phyloP scores from a whole-genome alignment of 2,329 filamentous ascomycete genomes.

The Fusarium tjaetaba region DNA sequence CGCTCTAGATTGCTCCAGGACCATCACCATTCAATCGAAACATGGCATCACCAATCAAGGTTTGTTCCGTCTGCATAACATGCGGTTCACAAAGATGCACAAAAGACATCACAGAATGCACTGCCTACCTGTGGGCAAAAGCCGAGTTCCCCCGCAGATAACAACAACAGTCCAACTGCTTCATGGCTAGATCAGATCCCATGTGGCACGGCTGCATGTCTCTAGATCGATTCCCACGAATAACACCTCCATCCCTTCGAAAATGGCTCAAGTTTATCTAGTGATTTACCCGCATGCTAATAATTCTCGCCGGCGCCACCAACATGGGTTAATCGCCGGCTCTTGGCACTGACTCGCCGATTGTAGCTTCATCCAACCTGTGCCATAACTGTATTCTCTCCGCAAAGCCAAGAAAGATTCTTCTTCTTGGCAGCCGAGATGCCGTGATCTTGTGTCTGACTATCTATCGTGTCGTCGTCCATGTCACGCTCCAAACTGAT shows the following conservation, averaged over 20 bases:
- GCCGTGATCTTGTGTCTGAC: slow-evolving; percentile 21
- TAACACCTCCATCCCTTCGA: not conserved
- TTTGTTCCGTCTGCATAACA: slow-evolving; percentile 4
- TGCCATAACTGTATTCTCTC: not conserved
- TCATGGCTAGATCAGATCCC: not conserved
- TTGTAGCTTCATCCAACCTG: not conserved
- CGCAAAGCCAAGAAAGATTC: slow-evolving; percentile 9
- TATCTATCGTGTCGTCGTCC: not conserved
- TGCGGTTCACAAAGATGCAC: not conserved
- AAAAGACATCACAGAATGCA: not conserved
- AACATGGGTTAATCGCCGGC: slow-evolving; percentile 14
- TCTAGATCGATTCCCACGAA: slow-evolving; percentile 25
- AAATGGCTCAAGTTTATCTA: slow-evolving; percentile 25
- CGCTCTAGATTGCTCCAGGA: slow-evolving; percentile 30
- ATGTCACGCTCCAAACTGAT: not conserved
- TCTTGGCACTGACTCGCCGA: slow-evolving; percentile 26
- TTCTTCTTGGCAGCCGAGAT: slow-evolving; percentile 31
- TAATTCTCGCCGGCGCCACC: slow-evolving; percentile 15
- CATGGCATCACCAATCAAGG: slow-evolving; percentile 2
- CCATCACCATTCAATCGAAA: slow-evolving; percentile 18
- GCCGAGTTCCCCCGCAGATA: not conserved
- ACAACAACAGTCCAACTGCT: not conserved
- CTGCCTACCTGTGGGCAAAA: not conserved
- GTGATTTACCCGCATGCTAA: slow-evolving; percentile 18
- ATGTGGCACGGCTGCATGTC: slow-evolving; percentile 32